Evolutionary conservation across 2,329 filamentous ascomycete species (phyloP), one percentile per base, ranked within the genome.

Genomic region (Colletotrichum higginsianum): DNA sequence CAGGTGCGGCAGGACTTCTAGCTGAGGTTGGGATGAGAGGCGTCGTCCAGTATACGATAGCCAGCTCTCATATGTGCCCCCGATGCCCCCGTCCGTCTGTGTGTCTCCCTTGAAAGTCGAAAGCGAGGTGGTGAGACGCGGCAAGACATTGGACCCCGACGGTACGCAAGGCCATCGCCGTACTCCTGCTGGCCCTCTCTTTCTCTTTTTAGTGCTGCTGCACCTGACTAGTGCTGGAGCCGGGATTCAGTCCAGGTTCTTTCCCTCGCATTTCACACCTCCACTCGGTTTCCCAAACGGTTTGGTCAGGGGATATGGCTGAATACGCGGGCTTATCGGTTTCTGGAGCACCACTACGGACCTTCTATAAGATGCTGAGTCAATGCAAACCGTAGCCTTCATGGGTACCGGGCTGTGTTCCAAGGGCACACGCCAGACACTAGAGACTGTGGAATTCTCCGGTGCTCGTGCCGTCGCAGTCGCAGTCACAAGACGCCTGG

Each of bases 311-410:
- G 61, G 56, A 49, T 15, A 47, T 56, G 38, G 40, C 53, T 53
- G 49, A 49, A 38, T 46, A 55, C 49, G 67, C 55, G 66, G 53
- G 40, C 61, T 44, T 18, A 18, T 66, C 38, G 66, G 53, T 49
- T 15, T 44, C 16, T 35, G 3, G 12, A 47, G 44, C 35, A 38
- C 15, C 26, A 35, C 30, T 35, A 35, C 30, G 9, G 15, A n/a
- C 58, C 35, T 62, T 52, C n/a, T 18, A 49, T 62, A 42, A 50
- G n/a, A 46, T 42, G 35, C 15, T 35, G 35, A 52, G 35, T 21
- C 21, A 50, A 38, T n/a, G 16, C 52, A 55, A 18, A 13, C 18
- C 18, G 30, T 21, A 15, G 15, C 52, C 5, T 30, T 15, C 30
- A 38, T 18, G 18, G 8, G 13, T 38, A 13, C 52, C 35, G 52